These are phyloP conservation scores for Ilyonectria destructans DNA, from an alignment of 2,329 filamentous ascomycete genomes.

Conservation along the genomic window DNA sequence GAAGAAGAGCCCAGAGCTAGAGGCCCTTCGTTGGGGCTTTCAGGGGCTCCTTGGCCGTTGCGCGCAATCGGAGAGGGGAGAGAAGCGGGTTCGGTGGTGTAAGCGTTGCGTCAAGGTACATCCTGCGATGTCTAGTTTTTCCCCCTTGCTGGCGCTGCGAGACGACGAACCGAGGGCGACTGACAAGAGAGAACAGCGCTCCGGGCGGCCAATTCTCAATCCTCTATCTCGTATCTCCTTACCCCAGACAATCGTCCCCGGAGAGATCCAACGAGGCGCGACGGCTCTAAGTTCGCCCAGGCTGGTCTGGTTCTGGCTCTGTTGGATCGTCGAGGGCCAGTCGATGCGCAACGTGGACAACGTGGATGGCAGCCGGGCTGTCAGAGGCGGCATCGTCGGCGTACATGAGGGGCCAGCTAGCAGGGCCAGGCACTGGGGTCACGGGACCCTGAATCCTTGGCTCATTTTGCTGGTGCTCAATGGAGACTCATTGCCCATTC, in stretches of 20 bases:
- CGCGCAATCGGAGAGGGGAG: neutral
- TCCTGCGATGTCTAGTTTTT: slow-evolving; percentile 17
- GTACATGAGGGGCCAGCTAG: slow-evolving; percentile 9
- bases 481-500: slow-evolving; percentile 14
- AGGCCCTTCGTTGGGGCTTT: neutral
- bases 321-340: slow-evolving; percentile 42
- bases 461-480: neutral
- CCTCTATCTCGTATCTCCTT: slow-evolving; percentile 22
- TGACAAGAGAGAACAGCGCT: neutral
- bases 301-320: slow-evolving; percentile 9
- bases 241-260: slow-evolving; percentile 45
- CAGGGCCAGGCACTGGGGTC: slow-evolving; percentile 12
- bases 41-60: neutral
- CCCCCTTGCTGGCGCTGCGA: neutral
- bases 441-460: slow-evolving; percentile 22
- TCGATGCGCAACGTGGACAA: slow-evolving; percentile 50
- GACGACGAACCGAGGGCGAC: neutral
- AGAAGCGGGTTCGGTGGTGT: slow-evolving; percentile 30
- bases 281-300: slow-evolving; percentile 23
- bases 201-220: slow-evolving; percentile 18
- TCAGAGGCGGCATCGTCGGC: slow-evolving; percentile 32
- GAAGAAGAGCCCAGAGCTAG: neutral
- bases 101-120: slow-evolving; percentile 38
- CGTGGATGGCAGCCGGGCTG: slow-evolving; percentile 42
- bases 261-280: slow-evolving; percentile 12